A percentile compares a stretch with the other conserved stretches of the same genome.
phyloP scores from a whole-genome alignment of 176 grass and related monocot genomes.

The Carex pumila region DNA sequence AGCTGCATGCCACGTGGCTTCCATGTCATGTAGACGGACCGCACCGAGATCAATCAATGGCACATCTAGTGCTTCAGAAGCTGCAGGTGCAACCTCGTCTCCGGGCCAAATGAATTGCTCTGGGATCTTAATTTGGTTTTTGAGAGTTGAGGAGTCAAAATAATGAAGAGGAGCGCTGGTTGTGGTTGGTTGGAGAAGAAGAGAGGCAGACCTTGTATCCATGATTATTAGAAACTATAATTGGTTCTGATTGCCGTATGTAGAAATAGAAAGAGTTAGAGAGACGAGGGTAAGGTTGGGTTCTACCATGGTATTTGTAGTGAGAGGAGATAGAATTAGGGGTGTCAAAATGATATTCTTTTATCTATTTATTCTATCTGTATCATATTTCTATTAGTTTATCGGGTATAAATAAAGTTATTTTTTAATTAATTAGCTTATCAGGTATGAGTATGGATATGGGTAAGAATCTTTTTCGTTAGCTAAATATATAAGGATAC shows the following conservation, averaged over 20 bases:
- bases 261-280: not conserved
- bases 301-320: constrained; percentile 65
- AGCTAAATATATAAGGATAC: no score
- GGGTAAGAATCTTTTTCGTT: no score
- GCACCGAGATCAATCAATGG: constrained; percentile 62
- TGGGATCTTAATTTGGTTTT: constrained; percentile 45
- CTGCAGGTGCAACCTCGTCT: constrained; percentile 23
- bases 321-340: not conserved
- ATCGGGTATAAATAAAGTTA: no score
- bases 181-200: not conserved
- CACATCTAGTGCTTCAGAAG: constrained; percentile 23
- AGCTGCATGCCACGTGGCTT: constrained; percentile 24
- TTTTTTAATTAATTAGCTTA: no score
- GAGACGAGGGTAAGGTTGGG: constrained; percentile 7
- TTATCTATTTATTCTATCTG: no score
- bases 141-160: not conserved
- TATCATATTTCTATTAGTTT: no score
- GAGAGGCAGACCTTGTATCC: constrained; percentile 28
- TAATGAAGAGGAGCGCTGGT: constrained; percentile 28
- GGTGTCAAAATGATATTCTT: no score
- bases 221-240: not conserved
- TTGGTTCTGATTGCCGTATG: not conserved
- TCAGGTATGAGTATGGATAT: no score
- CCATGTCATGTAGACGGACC: constrained; percentile 36
- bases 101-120: constrained; percentile 63